phyloP scores from a whole-genome alignment of 805 yeast genomes.

The Blastobotrys terrestris region DNA sequence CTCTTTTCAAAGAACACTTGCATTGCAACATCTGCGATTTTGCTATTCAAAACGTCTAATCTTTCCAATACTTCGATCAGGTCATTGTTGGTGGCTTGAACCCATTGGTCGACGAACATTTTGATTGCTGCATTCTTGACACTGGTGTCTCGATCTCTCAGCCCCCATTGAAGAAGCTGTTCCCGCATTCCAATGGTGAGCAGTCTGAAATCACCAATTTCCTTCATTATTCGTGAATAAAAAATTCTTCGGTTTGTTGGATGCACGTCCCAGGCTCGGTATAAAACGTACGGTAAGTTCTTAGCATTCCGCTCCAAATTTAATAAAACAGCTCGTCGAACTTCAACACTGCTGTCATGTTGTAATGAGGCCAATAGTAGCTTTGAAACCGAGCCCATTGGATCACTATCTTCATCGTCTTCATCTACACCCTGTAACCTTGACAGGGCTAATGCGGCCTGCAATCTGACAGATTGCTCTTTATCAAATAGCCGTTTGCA shows the following conservation, averaged over 20 bases:
- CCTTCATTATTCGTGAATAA: conserved; percentile 60
- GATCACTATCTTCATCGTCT: conserved; percentile 30
- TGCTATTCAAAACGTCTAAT: conserved; percentile 62
- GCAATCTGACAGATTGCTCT: conserved; percentile 74
- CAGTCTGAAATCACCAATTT: conserved; percentile 55
- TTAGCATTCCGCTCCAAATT: conserved; percentile 52
- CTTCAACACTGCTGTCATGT: conserved; percentile 82
- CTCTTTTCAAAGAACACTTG: conserved; percentile 54
- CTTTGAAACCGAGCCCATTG: conserved; percentile 28
- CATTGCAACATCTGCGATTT: conserved; percentile 63
- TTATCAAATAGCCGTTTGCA: conserved; percentile 55
- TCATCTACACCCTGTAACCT: conserved; percentile 62
- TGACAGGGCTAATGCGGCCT: conserved; percentile 74
- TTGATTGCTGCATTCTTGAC: conserved; percentile 68
- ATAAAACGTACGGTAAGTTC: conserved; percentile 57
- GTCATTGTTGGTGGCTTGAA: conserved; percentile 59
- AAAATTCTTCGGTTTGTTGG: conserved; percentile 65
- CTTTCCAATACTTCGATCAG: conserved; percentile 64
- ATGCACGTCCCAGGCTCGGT: conserved; percentile 78
- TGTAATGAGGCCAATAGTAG: conserved; percentile 50
- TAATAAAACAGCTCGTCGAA: conserved; percentile 74
- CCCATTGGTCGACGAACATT: conserved; percentile 70
- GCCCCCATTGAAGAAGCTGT: conserved; percentile 71
- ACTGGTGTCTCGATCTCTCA: conserved; percentile 72
- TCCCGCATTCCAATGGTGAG: conserved; percentile 55